Base-by-base conservation (phyloP, 768 basidiomycete species). In the Suillus spraguei region DNA sequence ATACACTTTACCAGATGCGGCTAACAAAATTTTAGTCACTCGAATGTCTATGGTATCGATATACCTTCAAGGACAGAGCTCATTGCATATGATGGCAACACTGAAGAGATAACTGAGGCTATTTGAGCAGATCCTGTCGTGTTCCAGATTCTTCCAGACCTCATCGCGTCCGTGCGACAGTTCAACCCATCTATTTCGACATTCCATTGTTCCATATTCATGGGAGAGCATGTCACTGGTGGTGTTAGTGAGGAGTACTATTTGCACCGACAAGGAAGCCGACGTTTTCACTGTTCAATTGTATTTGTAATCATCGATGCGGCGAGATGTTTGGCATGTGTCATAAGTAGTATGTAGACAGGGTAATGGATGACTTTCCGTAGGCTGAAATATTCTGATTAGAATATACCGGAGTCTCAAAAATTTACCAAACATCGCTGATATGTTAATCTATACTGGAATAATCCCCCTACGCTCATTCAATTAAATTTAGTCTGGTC, bases 31-130 rank as follows among this genome's bases (percentile, higher is more conserved):
- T 44, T 39, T 62, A 93, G 94, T 33, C 86, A 87, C 74, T 89
- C 95, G 11, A 97, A 99, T 72, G 97, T 99, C 7, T 99, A 99
- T 75, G 97, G 97, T 22, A 99, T 99, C 72, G 97, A 99, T 79
- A 99, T 99, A 97, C 97, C 97, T 33, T 94, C 95, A 2, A 87
- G 93, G n/a, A 77, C 81, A 44, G 97, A 99, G 72, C 89, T 99
- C 38, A 95, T 99, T 56, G 97, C 95, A 1, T 81, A 96, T 73
- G 85, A 82, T 36, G 87, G 94, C 60, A 85, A 86, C 60, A 84
- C 83, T 16, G 81, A 85, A 33, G 84, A 88, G 64, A 89, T 99
- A 65, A 91, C 94, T 5, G 69, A 78, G 28, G 86, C 86, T 58
- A 97, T 99, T 65, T 95, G 95, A 44, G 97, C 95, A 13, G 97